Conservation (phyloP, 1,284 basidiomycete genomes). For the Marasmius sp. region DNA sequence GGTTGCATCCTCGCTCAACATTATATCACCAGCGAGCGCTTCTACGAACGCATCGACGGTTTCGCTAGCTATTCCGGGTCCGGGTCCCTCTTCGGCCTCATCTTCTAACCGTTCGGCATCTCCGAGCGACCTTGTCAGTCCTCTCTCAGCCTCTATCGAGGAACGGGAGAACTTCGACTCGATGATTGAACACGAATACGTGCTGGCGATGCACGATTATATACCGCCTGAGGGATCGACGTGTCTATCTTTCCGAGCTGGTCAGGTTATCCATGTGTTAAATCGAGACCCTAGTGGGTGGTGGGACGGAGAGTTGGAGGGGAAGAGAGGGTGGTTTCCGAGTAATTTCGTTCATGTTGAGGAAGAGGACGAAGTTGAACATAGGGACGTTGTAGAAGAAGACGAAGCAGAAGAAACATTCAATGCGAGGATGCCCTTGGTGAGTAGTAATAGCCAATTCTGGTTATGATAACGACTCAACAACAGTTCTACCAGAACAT, state of each 20-base stretch:
- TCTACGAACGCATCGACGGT: constrained; percentile 56
- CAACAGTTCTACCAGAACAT: constrained; percentile 9
- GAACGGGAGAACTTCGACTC: not conserved
- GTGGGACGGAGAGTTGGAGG: constrained; percentile 97
- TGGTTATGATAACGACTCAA: not conserved
- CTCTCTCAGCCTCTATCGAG: constrained; percentile 30
- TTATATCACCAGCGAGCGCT: constrained; percentile 46
- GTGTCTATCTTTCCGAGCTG: constrained; percentile 86
- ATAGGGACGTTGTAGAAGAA: constrained; percentile 40
- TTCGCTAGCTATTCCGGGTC: constrained; percentile 41
- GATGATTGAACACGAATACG: constrained; percentile 54
- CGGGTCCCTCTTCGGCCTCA: constrained; percentile 4
- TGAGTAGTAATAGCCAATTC: not conserved
- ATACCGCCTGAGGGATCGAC: constrained; percentile 70
- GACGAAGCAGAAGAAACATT: constrained; percentile 46
- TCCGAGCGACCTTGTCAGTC: constrained; percentile 28
- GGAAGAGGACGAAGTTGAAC: constrained; percentile 20
- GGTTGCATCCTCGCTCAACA: constrained; percentile 47
- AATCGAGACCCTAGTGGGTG: constrained; percentile 89
- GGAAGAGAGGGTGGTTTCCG: constrained; percentile 96
- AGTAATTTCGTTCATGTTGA: constrained; percentile 78
- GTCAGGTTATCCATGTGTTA: constrained; percentile 88
- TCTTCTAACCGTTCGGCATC: constrained; percentile 18
- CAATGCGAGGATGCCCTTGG: not conserved
- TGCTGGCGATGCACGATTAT: constrained; percentile 89